Percentiles rank a stretch among this genome's conserved stretches.
Conservation (phyloP, 352 stramenopile species). For the Phytopythium sindhum region DNA sequence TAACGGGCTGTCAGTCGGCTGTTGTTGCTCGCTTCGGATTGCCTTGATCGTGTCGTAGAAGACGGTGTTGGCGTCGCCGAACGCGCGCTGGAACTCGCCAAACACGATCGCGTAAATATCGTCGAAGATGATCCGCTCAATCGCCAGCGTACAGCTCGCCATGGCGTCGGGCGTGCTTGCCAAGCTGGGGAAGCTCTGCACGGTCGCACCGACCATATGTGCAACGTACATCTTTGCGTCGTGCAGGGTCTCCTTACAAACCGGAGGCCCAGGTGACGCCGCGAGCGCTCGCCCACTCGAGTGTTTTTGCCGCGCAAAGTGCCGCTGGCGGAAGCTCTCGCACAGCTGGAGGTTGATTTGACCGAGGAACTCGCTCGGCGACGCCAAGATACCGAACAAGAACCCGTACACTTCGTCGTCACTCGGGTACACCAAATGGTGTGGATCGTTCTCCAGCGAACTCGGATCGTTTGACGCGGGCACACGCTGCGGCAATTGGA, state of each 20-base stretch:
- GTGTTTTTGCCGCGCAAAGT: constrained; percentile 18
- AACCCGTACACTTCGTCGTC: constrained; percentile 56
- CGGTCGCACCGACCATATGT: constrained; percentile 47
- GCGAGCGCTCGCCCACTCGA: constrained; percentile 8
- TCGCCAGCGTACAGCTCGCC: constrained; percentile 41
- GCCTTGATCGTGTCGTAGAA: constrained; percentile 47
- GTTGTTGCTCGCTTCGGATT: constrained; percentile 37
- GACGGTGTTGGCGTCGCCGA: constrained; percentile 34
- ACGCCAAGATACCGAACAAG: constrained; percentile 52
- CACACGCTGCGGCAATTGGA: constrained; percentile 23
- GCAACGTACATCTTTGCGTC: constrained; percentile 71
- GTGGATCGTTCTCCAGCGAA: not conserved
- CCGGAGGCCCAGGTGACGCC: constrained; percentile 2
- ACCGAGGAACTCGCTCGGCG: constrained; percentile 50
- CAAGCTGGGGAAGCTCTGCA: constrained; percentile 60
- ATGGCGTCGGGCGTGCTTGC: constrained; percentile 47
- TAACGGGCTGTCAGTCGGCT: not conserved
- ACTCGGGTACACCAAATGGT: constrained; percentile 16
- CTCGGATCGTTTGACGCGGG: not conserved
- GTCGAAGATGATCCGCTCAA: constrained; percentile 65
- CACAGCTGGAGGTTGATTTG: constrained; percentile 60
- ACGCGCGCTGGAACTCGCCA: constrained; percentile 40
- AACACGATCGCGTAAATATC: constrained; percentile 67
- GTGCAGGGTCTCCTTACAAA: constrained; percentile 50
- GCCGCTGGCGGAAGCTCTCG: constrained; percentile 39